Percentiles rank a stretch among this genome's conserved stretches.
These are phyloP conservation scores for Erythrobasidium hasegawianum DNA, from an alignment of 1,284 basidiomycete genomes.

Conservation along the genomic window DNA sequence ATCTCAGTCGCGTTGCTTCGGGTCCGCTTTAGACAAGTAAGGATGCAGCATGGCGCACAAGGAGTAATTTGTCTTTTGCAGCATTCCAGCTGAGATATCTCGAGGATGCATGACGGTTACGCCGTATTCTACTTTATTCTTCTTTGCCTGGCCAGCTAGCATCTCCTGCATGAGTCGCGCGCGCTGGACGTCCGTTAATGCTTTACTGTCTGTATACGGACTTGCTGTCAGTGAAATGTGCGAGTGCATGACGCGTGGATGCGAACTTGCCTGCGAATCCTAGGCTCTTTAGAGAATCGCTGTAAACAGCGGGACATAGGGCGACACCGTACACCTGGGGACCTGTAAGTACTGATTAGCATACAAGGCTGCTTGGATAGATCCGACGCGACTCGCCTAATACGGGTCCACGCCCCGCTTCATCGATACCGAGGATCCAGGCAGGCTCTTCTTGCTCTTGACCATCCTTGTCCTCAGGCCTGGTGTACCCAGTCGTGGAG, in stretches of 20 bases:
- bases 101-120: constrained; percentile 83
- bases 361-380: not conserved
- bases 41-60: constrained; percentile 53
- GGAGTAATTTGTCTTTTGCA: constrained; percentile 75
- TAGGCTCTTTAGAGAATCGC: constrained; percentile 67
- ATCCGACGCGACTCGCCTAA: constrained; percentile 59
- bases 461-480: constrained; percentile 26
- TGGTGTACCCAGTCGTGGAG: constrained; percentile 54
- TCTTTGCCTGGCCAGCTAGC: constrained; percentile 42
- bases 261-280: constrained; percentile 74
- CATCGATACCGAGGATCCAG: constrained; percentile 85
- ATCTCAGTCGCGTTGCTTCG: no score
- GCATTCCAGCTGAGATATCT: constrained; percentile 87
- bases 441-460: constrained; percentile 53
- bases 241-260: not conserved
- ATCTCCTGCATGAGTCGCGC: constrained; percentile 47
- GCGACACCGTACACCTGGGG: constrained; percentile 95
- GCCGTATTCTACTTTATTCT: constrained; percentile 69
- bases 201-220: constrained; percentile 73
- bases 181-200: constrained; percentile 61
- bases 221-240: not conserved
- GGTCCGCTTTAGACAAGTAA: no score
- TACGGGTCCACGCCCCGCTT: constrained; percentile 91
- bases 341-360: constrained; percentile 46
- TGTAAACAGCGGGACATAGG: constrained; percentile 78